Base-by-base conservation (phyloP, 768 basidiomycete species). In the Paxillus ammoniavirescens region DNA sequence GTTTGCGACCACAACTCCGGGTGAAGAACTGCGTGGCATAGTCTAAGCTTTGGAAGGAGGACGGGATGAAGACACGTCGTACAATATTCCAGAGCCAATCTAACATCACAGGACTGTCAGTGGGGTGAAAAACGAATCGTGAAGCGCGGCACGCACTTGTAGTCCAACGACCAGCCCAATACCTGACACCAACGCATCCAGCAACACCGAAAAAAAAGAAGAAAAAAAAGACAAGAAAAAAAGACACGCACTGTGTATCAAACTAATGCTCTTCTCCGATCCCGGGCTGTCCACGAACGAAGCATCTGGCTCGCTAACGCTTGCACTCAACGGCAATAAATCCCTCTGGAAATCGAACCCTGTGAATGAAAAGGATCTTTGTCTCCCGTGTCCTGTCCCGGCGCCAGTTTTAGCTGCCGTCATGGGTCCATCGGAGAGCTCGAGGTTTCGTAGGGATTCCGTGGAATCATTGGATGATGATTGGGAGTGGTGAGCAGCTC, bases 61-160 rank as follows among this genome's bases (percentile, higher is more conserved):
- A 41, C 8, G 33, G 5, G 17, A 15, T 14, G 2, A 57, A 43
- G 42, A 14, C 23, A 17, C 83, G 61, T 57, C 87, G 59, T 65
- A 93, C 91, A 96, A 97, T 54, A 97, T 97, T 33, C 93, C 93
- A 15, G 93, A 95, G 14, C 93, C 93, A 70, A 93, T 90, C 86
- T 89, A 56, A 42, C 9, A 38, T 37, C 17, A 50, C 2, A 44
- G 18, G 42, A 50, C 10, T 5, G 46, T 59, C 49, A 61, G 37
- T n/a, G 4, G 21, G n/a, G 26, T 31, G 37, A 43, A 45, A 48
- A 18, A 14, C 18, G 12, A 50, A 36, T 33, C 31, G 42, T 37
- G 21, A 42, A 33, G 28, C 5, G 26, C 49, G 18, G 51, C 50
- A 44, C 48, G 50, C 71, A 87, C 89, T 77, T 95, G 93, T 60